Percentiles rank a stretch among this genome's conserved stretches.
phyloP scores from a whole-genome alignment of 2,329 filamentous ascomycete species.

The Sordariomycetes sp. region DNA sequence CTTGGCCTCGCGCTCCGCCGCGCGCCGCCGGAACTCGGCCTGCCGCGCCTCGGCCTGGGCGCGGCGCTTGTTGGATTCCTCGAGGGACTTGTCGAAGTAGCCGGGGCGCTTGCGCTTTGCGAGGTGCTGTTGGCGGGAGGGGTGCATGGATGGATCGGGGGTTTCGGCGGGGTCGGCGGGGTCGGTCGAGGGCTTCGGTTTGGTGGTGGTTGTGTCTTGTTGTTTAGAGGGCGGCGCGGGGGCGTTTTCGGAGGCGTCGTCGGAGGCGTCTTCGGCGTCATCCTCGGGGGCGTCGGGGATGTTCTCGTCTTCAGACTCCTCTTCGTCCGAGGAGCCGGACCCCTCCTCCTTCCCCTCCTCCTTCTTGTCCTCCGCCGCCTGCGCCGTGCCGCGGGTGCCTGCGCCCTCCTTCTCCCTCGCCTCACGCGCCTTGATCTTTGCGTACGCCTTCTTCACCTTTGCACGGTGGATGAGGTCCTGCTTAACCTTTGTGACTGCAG shows the following conservation, averaged over 20 bases:
- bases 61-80: slow-evolving; percentile 28
- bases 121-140: not conserved
- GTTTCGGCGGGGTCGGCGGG: slow-evolving; percentile 4
- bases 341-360: not conserved
- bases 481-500: slow-evolving; percentile 74
- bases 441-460: slow-evolving; percentile 85
- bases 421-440: slow-evolving; percentile 57
- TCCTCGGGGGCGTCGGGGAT: not conserved
- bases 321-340: not conserved
- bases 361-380: too few species aligned
- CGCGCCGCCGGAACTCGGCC: slow-evolving; percentile 28
- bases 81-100: slow-evolving; percentile 44
- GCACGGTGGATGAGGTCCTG: slow-evolving; percentile 79
- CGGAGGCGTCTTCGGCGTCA: slow-evolving; percentile 1
- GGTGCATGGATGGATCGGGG: slow-evolving; percentile 5
- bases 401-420: not conserved
- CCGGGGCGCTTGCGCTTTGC: slow-evolving; percentile 20
- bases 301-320: not conserved
- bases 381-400: not conserved
- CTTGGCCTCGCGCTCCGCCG: slow-evolving; percentile 52
- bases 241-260: slow-evolving; percentile 3
- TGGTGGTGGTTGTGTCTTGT: not conserved
- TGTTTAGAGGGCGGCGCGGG: not conserved
- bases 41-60: slow-evolving; percentile 23
- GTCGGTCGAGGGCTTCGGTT: not conserved